Evolutionary conservation across 108 stramenopile species (phyloP).

Genomic region (Schizochytrium sp.): DNA sequence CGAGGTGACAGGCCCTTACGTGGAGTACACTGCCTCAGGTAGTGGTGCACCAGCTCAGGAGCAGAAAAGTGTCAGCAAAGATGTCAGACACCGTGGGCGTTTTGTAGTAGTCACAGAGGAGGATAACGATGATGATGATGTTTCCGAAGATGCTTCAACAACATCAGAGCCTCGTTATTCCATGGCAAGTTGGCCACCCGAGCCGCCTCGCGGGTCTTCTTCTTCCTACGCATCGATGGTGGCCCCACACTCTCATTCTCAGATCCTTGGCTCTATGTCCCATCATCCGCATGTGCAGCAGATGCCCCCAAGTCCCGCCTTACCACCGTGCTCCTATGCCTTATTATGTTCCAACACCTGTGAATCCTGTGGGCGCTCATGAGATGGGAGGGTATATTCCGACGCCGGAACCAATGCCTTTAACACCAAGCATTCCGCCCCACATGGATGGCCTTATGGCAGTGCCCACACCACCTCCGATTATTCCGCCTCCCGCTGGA

Average conservation of each 20-base stretch:
- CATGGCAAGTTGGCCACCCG: not conserved
- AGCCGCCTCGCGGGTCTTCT: not conserved
- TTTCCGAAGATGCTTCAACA: constrained; percentile 25
- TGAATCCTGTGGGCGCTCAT: not conserved
- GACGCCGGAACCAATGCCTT: not conserved
- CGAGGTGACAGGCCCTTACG: not conserved
- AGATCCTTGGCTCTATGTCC: not conserved
- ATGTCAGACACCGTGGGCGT: constrained; percentile 17
- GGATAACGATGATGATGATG: constrained; percentile 45
- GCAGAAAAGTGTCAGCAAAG: not conserved
- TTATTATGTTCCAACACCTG: not conserved
- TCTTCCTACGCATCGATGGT: constrained; percentile 4
- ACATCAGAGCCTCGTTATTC: constrained; percentile 8
- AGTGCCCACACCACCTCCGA: no score
- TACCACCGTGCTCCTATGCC: not conserved
- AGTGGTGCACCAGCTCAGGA: not conserved
- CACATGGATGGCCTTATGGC: no score
- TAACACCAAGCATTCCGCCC: no score
- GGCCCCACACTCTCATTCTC: not conserved
- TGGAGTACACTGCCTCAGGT: not conserved
- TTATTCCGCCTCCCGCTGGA: no score
- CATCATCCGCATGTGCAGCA: not conserved
- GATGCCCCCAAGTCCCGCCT: not conserved
- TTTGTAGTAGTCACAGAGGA: constrained; percentile 40
- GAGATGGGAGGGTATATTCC: not conserved